A percentile compares a stretch with the other conserved stretches of the same genome.
phyloP scores from a whole-genome alignment of 2,329 filamentous ascomycete genomes.

The Aspergillus felis region DNA sequence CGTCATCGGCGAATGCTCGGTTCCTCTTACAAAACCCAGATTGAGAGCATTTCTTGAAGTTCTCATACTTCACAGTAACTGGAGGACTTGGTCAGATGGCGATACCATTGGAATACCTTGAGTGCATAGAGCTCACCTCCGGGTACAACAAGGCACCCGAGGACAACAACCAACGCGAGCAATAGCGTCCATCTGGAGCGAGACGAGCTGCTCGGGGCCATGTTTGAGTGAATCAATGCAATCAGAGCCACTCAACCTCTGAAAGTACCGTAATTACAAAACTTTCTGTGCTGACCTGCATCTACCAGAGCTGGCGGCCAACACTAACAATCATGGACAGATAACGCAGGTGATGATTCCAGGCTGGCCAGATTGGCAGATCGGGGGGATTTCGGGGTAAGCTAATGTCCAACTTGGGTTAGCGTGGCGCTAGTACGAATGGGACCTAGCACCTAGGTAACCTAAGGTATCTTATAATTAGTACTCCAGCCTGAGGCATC shows the following conservation, averaged over 20 bases:
- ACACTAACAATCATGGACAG: conserved; percentile 4
- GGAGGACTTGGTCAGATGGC: not conserved
- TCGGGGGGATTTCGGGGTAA: conserved; percentile 17
- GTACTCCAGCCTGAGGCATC: too few relatives aligned
- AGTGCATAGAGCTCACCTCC: conserved; percentile 51
- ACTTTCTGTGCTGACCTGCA: conserved; percentile 27
- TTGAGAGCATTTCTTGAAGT: conserved; percentile 95
- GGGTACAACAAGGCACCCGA: conserved; percentile 60
- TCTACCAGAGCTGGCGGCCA: conserved; percentile 21
- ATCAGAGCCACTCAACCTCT: conserved; percentile 34
- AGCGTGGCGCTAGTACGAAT: conserved; percentile 11
- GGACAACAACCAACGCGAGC: conserved; percentile 55
- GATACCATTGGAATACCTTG: not conserved
- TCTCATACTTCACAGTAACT: conserved; percentile 89
- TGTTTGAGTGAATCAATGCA: conserved; percentile 30
- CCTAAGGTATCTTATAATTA: not conserved
- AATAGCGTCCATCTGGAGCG: conserved; percentile 63
- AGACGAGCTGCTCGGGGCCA: conserved; percentile 51
- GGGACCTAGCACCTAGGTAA: not conserved
- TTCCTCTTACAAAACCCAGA: conserved; percentile 98
- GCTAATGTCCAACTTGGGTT: conserved; percentile 16
- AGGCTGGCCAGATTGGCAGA: conserved; percentile 29
- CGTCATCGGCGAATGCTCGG: conserved; percentile 79
- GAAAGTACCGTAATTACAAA: conserved; percentile 17
- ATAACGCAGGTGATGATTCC: conserved; percentile 17